Percentiles rank a stretch among this genome's conserved stretches.
Conservation (phyloP, 495 filamentous ascomycete species). For the Neurospora discreta region DNA sequence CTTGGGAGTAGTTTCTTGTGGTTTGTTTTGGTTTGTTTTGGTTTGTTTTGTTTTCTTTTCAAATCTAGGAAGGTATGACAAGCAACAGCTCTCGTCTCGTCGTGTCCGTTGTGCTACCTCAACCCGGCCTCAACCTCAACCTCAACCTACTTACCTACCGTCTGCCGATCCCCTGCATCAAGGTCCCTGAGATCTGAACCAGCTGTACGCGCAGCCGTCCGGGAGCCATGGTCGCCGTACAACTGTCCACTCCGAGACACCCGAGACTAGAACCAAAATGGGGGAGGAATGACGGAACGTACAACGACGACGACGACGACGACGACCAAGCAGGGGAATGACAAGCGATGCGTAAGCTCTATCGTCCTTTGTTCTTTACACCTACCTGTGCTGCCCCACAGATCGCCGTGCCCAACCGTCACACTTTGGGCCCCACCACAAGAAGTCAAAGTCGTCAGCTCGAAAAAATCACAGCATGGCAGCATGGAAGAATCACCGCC, state of each 20-base stretch:
- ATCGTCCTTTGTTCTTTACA: background rate
- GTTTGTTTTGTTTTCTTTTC: background rate
- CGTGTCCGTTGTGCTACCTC: background rate
- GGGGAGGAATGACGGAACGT: background rate
- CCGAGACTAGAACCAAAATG: background rate
- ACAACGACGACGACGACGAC: slow-evolving; percentile 7
- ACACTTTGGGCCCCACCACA: background rate
- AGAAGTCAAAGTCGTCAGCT: background rate
- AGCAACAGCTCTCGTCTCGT: background rate
- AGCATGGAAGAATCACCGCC: background rate
- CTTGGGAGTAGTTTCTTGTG: too few species aligned
- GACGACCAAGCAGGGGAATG: slow-evolving; percentile 2
- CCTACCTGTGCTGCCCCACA: background rate
- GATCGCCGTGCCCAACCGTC: background rate
- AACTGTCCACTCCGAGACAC: background rate
- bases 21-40: too few species aligned
- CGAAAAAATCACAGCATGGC: background rate
- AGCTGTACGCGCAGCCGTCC: background rate
- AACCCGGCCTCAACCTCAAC: background rate
- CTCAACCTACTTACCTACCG: background rate
- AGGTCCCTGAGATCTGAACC: background rate
- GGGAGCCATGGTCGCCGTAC: background rate
- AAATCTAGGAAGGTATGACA: background rate
- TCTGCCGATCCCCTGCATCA: background rate
- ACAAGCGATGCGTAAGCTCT: slow-evolving; percentile 21